Evolutionary conservation across 805 yeast species (phyloP).

Genomic region (Priceomyces melissophilus): DNA sequence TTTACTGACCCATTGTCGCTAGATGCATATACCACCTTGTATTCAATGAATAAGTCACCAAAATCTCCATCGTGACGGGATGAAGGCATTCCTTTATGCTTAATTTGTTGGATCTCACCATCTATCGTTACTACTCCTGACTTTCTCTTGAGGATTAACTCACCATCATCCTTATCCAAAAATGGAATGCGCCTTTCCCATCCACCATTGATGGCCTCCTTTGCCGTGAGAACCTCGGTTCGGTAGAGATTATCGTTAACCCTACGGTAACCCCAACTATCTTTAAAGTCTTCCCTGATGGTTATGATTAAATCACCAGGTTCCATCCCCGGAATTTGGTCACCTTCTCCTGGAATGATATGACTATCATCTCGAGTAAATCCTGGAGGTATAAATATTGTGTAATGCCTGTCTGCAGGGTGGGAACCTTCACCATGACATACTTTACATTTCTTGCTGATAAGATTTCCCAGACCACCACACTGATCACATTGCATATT

Average conservation of each 20-base stretch:
- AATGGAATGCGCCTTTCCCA: conserved; percentile 71
- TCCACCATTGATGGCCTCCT: conserved; percentile 74
- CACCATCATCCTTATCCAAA: conserved; percentile 56
- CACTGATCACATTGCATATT: conserved; percentile 79
- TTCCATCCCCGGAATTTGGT: conserved; percentile 74
- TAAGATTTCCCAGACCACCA: conserved; percentile 69
- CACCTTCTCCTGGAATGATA: conserved; percentile 71
- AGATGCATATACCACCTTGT: conserved; percentile 38
- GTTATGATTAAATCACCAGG: conserved; percentile 78
- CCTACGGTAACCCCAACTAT: conserved; percentile 82
- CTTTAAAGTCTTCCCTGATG: conserved; percentile 50
- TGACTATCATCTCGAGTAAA: conserved; percentile 56
- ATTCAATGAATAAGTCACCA: conserved; percentile 51
- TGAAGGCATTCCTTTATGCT: conserved; percentile 85
- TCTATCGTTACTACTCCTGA: conserved; percentile 51
- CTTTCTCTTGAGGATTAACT: conserved; percentile 44
- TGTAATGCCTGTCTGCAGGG: conserved; percentile 53
- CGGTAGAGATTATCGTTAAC: conserved; percentile 71
- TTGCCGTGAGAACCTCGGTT: conserved; percentile 68
- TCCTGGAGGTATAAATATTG: conserved; percentile 68
- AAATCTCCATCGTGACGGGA: conserved; percentile 37
- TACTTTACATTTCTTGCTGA: conserved; percentile 58
- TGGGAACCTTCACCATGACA: conserved; percentile 73
- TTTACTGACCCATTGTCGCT: conserved; percentile 6
- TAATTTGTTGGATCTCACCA: conserved; percentile 70